Evolutionary conservation across 345 rosid species (phyloP), one percentile per base, ranked within the genome.

Genomic region (Viola odorata): DNA sequence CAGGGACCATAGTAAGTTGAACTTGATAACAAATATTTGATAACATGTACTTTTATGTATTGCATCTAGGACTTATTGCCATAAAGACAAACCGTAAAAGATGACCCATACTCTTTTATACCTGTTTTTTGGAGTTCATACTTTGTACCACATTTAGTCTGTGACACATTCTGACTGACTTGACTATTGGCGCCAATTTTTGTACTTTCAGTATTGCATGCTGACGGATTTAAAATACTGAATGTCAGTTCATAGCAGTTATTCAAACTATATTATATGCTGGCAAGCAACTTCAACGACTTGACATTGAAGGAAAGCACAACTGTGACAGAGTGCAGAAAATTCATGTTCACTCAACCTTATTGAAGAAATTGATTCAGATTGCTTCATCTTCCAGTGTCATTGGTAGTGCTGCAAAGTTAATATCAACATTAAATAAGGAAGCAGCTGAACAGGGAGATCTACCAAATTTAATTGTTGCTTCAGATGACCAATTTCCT

Each of bases 391-490:
- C 96, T 39, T 67, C 89, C 49, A 69, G 57, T 77, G 77, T 92
- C 62, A 78, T 92, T 51, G 75, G 73, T 54, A 80, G 55, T 57
- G 86, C 91, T 42, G 87, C 86, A 14, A 89, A 85, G 70, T 73
- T 84, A 13, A 81, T 89, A 63, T 84, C 96, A 53, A 59, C 73
- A 41, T 65, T 92, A 57, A 85, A 84, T 64, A 85, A 85, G 78
- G 89, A 92, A 75, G 96, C 88, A 9, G 96, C 94, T 69, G 85
- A 75, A 60, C 64, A 66, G 72, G 94, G 96, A 68, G 88, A 92
- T 68, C 70, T 87, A 17, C 66, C 70, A 32, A 81, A 85, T 73
- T 75, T 85, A 69, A 57, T 92, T 55, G 75, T 80, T 62, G 58
- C 67, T 54, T 85, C 94, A 51, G 68, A 69, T 55, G 80, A 74